Percentiles rank a stretch among this genome's conserved stretches.
Conservation (phyloP, 176 grass and related monocot genomes). For the Carex parvula region DNA sequence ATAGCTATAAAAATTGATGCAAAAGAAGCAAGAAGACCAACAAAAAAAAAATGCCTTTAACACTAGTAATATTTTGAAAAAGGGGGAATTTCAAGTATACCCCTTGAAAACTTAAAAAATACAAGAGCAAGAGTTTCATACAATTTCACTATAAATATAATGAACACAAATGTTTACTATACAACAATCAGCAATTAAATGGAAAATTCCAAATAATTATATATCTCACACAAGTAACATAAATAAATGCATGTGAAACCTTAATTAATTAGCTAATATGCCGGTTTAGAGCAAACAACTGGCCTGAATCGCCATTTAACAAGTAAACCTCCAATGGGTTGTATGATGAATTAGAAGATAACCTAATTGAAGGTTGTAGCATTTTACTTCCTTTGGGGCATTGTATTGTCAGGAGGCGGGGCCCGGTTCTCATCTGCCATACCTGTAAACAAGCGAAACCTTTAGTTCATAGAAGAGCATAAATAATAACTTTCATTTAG, state of each 20-base stretch:
- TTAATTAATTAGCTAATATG: conserved; percentile 42
- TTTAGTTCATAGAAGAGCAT: neutral
- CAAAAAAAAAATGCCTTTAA: neutral
- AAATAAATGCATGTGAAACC: neutral
- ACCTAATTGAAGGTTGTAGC: conserved; percentile 69
- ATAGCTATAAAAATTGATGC: neutral
- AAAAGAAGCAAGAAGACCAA: neutral
- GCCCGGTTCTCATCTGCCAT: conserved; percentile 95
- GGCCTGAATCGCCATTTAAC: conserved; percentile 88
- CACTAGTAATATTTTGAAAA: too few species aligned
- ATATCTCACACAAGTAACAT: neutral
- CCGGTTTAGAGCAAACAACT: conserved; percentile 75
- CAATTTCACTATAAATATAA: neutral
- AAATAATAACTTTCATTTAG: neutral
- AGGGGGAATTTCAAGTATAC: too few species aligned
- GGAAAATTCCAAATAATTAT: neutral
- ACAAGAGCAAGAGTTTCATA: neutral
- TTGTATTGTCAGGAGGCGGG: conserved; percentile 63
- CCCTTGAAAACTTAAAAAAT: too few species aligned
- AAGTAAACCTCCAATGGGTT: conserved; percentile 79
- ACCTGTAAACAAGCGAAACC: conserved; percentile 35
- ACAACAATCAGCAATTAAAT: neutral
- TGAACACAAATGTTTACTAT: neutral
- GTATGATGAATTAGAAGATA: conserved; percentile 34
- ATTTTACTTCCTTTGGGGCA: conserved; percentile 91